Conservation (phyloP, 768 basidiomycete species). For the Leccinum truebloodii region DNA sequence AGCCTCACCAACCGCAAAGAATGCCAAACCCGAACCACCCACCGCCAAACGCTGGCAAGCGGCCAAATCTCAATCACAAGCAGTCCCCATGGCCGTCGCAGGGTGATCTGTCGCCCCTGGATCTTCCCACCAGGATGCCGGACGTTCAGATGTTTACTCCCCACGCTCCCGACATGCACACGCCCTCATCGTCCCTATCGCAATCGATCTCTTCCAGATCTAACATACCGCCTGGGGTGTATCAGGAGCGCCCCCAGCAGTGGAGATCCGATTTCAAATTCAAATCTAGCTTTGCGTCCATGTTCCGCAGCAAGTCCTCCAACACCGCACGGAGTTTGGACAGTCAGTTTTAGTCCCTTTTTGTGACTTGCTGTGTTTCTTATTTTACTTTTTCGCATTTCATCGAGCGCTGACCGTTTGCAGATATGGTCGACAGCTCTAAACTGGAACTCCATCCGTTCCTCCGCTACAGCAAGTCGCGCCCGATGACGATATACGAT, state of each 20-base stretch:
- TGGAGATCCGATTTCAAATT: constrained; percentile 37
- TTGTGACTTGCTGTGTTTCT: background rate
- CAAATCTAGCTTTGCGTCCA: constrained; percentile 31
- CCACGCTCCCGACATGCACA: constrained; percentile 22
- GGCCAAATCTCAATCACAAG: constrained; percentile 4
- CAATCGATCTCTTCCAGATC: constrained; percentile 16
- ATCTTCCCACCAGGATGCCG: constrained; percentile 22
- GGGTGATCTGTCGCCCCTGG: constrained; percentile 24
- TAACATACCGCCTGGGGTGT: constrained; percentile 11
- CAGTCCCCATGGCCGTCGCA: constrained; percentile 17
- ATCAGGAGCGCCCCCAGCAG: constrained; percentile 26
- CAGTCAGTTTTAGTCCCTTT: constrained; percentile 18
- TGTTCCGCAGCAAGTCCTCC: constrained; percentile 30
- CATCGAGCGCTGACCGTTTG: background rate
- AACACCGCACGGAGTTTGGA: constrained; percentile 11
- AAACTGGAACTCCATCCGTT: constrained; percentile 25
- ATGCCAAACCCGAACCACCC: background rate
- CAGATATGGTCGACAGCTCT: constrained; percentile 20
- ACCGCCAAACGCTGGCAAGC: constrained; percentile 1
- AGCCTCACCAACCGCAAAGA: constrained; percentile 8
- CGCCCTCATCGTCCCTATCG: constrained; percentile 28
- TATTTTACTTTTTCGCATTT: background rate
- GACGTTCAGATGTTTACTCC: constrained; percentile 17
- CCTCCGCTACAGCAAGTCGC: constrained; percentile 25
- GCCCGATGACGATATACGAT: constrained; percentile 49